Percentiles rank a stretch among this genome's conserved stretches.
phyloP scores from a whole-genome alignment of 768 basidiomycete species.

The Leucosporidium yakuticum region DNA sequence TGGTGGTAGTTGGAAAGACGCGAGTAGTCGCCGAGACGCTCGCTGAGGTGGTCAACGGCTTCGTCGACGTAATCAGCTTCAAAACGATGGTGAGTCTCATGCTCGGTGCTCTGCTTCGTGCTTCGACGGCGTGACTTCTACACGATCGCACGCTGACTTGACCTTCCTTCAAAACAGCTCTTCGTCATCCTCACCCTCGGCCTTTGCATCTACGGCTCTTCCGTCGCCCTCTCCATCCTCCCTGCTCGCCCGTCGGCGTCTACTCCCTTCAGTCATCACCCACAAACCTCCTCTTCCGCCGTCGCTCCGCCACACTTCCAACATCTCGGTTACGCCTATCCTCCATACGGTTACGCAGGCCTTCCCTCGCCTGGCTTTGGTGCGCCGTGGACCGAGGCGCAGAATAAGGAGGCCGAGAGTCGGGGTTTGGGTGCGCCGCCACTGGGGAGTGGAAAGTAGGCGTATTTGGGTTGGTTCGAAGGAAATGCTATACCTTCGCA shows the following conservation, averaged over 20 bases:
- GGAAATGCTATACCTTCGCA: too few relatives aligned
- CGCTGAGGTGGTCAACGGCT: slow-evolving; percentile 91
- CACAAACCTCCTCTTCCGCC: not conserved
- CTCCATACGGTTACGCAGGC: not conserved
- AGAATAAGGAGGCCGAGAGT: not conserved
- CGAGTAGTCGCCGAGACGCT: slow-evolving; percentile 88
- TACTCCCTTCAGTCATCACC: not conserved
- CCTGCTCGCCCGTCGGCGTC: slow-evolving; percentile 7
- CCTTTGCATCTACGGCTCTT: slow-evolving; percentile 31
- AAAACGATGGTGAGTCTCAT: slow-evolving; percentile 70
- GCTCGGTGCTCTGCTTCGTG: not conserved
- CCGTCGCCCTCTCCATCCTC: slow-evolving; percentile 20
- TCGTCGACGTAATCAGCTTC: slow-evolving; percentile 96
- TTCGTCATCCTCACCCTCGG: slow-evolving; percentile 43
- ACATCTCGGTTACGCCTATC: slow-evolving; percentile 2
- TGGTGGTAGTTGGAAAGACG: slow-evolving; percentile 78
- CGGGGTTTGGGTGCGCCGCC: not conserved
- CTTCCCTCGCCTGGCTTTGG: not conserved
- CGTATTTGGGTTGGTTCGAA: too few relatives aligned
- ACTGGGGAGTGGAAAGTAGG: too few relatives aligned
- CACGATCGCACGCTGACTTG: not conserved
- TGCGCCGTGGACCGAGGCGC: not conserved
- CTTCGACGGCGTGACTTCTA: not conserved
- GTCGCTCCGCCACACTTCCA: not conserved
- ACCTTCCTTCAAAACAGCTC: slow-evolving; percentile 36